Conservation (phyloP, 768 basidiomycete genomes). For the Russula dissimulans region DNA sequence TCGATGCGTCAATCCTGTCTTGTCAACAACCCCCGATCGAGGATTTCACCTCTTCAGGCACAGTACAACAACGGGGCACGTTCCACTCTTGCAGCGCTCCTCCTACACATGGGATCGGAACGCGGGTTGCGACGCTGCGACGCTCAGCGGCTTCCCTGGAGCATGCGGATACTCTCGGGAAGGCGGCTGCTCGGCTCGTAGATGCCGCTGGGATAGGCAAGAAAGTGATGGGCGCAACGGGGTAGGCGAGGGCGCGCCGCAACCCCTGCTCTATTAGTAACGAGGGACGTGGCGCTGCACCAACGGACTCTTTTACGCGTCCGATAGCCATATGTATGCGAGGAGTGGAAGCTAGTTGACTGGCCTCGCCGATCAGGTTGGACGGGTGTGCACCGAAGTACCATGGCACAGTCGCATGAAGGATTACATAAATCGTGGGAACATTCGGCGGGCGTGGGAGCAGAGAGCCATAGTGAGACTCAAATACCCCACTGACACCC, state of each 20-base stretch:
- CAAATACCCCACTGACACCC: neutral
- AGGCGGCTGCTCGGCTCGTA: constrained; percentile 64
- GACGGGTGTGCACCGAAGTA: too few species aligned
- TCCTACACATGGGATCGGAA: constrained; percentile 67
- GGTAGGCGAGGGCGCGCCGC: neutral
- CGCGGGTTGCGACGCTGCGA: constrained; percentile 58
- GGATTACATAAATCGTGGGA: too few species aligned
- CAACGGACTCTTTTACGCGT: too few species aligned
- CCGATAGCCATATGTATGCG: too few species aligned
- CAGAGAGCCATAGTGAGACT: too few species aligned
- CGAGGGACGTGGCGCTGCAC: too few species aligned
- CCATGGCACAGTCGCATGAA: too few species aligned
- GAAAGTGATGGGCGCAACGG: constrained; percentile 57
- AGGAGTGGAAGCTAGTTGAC: too few species aligned
- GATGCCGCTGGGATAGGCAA: constrained; percentile 79
- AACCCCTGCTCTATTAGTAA: too few species aligned
- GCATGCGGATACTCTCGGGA: constrained; percentile 42
- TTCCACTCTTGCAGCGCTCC: constrained; percentile 64
- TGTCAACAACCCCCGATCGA: neutral
- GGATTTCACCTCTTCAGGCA: neutral
- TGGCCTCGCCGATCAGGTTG: too few species aligned
- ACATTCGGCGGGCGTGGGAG: too few species aligned
- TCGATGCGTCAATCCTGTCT: constrained; percentile 38
- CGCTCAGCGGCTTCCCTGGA: constrained; percentile 40
- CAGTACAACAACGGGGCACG: constrained; percentile 39